Evolutionary conservation across 306 rosid species (phyloP).

Genomic region (Vigna unguiculata): DNA sequence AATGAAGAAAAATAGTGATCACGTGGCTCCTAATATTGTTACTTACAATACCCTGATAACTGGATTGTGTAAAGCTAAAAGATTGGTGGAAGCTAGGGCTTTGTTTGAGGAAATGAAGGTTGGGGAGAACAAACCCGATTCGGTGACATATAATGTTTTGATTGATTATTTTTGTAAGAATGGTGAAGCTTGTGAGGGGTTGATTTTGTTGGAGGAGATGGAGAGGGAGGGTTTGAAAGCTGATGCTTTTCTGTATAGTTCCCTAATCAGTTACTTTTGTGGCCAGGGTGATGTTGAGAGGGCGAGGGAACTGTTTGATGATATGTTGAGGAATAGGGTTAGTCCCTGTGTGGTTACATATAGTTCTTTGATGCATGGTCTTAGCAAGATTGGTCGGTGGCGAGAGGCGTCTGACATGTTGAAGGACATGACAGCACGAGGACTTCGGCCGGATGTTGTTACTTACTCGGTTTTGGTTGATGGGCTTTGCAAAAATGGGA

Average conservation of each 20-base stretch:
- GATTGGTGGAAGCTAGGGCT: conserved; percentile 62
- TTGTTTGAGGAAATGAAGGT: conserved; percentile 69
- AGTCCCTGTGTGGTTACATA: conserved; percentile 72
- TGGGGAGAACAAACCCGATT: conserved; percentile 54
- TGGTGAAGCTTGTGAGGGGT: conserved; percentile 62
- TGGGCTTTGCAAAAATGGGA: conserved; percentile 81
- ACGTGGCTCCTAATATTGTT: conserved; percentile 53
- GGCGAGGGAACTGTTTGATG: conserved; percentile 63
- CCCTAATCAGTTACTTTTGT: conserved; percentile 68
- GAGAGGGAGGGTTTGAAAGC: conserved; percentile 60
- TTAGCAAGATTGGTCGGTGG: conserved; percentile 71
- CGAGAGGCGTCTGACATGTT: conserved; percentile 65
- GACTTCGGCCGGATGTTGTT: conserved; percentile 65
- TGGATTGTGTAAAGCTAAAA: conserved; percentile 72
- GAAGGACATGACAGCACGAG: conserved; percentile 60
- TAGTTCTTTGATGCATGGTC: conserved; percentile 65
- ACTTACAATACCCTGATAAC: conserved; percentile 66
- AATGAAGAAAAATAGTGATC: conserved; percentile 53
- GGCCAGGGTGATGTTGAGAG: conserved; percentile 53
- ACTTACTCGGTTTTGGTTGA: conserved; percentile 69
- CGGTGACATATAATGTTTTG: conserved; percentile 62
- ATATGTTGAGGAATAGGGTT: conserved; percentile 71
- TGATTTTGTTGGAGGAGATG: conserved; percentile 71
- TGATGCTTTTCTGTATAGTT: conserved; percentile 63
- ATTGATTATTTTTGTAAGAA: conserved; percentile 69